phyloP scores from a whole-genome alignment of 345 rosid genomes.

The Salix arbutifolia region DNA sequence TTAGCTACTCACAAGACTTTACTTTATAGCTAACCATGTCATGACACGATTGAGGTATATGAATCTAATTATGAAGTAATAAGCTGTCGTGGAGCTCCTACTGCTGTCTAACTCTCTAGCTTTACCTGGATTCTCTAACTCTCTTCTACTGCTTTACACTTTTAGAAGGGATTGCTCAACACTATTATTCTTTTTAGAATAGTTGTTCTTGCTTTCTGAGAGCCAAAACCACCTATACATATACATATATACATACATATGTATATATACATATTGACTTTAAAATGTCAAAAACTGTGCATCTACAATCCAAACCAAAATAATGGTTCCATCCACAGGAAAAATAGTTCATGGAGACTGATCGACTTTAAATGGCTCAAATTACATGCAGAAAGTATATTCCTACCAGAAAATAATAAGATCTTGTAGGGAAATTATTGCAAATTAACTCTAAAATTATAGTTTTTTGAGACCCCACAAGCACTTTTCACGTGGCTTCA shows the following conservation, averaged over 20 bases:
- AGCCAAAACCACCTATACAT: too few relatives aligned
- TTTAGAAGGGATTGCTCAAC: not conserved
- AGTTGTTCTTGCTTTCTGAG: not conserved
- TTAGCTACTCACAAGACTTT: not conserved
- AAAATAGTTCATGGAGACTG: not conserved
- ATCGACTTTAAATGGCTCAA: not conserved
- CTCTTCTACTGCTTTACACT: not conserved
- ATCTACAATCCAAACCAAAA: not conserved
- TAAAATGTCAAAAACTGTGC: not conserved
- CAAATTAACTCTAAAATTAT: not conserved
- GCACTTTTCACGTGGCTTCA: conserved; percentile 41
- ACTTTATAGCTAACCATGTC: not conserved
- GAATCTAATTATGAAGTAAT: conserved; percentile 11
- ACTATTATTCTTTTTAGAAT: not conserved
- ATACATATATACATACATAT: too few relatives aligned
- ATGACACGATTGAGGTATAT: conserved; percentile 12
- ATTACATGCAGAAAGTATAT: not conserved
- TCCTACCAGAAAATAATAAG: not conserved
- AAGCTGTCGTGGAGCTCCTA: conserved; percentile 1
- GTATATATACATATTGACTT: too few relatives aligned
- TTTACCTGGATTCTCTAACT: conserved; percentile 29
- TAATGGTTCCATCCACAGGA: not conserved
- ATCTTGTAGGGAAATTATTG: not conserved
- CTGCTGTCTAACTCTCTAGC: conserved; percentile 18
- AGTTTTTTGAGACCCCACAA: conserved; percentile 8